Evolutionary conservation across 208 protist species (phyloP).

Genomic region (Trypanosoma lewisi): DNA sequence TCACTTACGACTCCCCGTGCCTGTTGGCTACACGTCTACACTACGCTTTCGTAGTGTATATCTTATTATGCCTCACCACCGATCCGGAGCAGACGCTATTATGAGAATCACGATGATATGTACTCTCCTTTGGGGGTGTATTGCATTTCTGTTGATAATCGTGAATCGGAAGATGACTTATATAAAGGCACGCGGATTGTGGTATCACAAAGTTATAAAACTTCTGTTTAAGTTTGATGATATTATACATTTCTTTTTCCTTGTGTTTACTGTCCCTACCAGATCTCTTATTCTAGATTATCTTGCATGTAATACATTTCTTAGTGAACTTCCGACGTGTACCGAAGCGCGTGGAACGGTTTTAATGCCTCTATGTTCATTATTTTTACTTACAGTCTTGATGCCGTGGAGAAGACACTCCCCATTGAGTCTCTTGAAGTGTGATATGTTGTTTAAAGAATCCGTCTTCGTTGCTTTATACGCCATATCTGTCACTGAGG

Average conservation of each 20-base stretch:
- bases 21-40: slow-evolving; percentile 43
- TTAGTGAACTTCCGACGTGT: slow-evolving; percentile 53
- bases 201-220: slow-evolving; percentile 27
- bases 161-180: not conserved
- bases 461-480: slow-evolving; percentile 41
- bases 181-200: not conserved
- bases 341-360: slow-evolving; percentile 22
- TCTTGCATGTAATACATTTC: slow-evolving; percentile 62
- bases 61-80: slow-evolving; percentile 63
- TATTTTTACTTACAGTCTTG: slow-evolving; percentile 35
- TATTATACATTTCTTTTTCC: slow-evolving; percentile 33
- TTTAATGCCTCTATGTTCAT: slow-evolving; percentile 29
- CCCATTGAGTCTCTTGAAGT: slow-evolving; percentile 37
- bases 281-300: slow-evolving; percentile 52
- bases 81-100: slow-evolving; percentile 15
- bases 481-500: slow-evolving; percentile 35
- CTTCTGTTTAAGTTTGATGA: slow-evolving; percentile 34
- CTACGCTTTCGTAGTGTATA: slow-evolving; percentile 51
- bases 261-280: slow-evolving; percentile 45
- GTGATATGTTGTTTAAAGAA: slow-evolving; percentile 43
- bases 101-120: not conserved
- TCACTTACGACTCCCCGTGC: slow-evolving; percentile 47
- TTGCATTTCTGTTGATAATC: slow-evolving; percentile 4
- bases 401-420: slow-evolving; percentile 38
- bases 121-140: slow-evolving; percentile 11